A percentile compares a stretch with the other conserved stretches of the same genome.
phyloP scores from a whole-genome alignment of 805 yeast species.

The Torulaspora maleeae region DNA sequence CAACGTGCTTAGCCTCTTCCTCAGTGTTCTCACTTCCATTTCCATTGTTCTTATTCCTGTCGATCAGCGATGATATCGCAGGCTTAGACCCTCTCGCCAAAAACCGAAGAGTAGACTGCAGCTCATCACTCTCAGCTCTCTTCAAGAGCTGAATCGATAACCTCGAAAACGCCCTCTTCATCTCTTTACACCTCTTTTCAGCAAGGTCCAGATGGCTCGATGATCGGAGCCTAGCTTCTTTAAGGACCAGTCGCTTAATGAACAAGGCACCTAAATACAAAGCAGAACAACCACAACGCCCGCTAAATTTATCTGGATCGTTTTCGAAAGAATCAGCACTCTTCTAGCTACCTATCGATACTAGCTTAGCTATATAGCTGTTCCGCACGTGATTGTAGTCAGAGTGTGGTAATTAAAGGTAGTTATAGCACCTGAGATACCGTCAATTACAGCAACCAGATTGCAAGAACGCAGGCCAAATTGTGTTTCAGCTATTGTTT shows the following conservation, averaged over 20 bases:
- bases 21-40: constrained; percentile 6
- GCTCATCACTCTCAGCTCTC: constrained; percentile 22
- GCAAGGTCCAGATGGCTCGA: background rate
- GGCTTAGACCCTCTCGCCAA: constrained; percentile 19
- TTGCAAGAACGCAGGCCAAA: too few relatives aligned
- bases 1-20: constrained; percentile 21
- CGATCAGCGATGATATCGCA: constrained; percentile 9
- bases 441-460: background rate
- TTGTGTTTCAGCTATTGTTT: too few relatives aligned
- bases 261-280: background rate
- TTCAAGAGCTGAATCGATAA: constrained; percentile 18
- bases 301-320: too few relatives aligned
- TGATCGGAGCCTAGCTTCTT: background rate
- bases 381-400: constrained; percentile 2
- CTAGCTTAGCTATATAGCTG: background rate
- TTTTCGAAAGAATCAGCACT: too few relatives aligned
- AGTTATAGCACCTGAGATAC: too few relatives aligned
- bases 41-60: constrained; percentile 3
- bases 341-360: background rate
- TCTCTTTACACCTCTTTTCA: background rate
- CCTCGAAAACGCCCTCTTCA: constrained; percentile 24
- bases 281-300: background rate
- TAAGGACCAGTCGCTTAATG: background rate
- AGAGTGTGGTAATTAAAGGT: background rate
- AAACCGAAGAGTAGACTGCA: constrained; percentile 26